Evolutionary conservation across 352 stramenopile species (phyloP).

Genomic region (Globisporangium splendens): DNA sequence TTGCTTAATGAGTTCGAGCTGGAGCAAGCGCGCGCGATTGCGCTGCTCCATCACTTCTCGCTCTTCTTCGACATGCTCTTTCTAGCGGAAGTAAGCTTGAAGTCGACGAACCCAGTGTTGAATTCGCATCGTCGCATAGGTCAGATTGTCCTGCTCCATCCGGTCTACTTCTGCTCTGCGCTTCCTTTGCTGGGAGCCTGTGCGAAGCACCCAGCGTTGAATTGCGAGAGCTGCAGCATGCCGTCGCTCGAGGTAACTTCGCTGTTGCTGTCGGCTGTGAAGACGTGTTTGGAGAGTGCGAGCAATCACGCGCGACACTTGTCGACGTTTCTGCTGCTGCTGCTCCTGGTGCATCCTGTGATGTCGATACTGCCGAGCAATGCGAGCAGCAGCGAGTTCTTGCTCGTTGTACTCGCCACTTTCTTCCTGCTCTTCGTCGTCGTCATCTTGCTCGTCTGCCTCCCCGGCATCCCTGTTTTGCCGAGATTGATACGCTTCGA

Average conservation of each 20-base stretch:
- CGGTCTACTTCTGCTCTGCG: slow-evolving; percentile 2
- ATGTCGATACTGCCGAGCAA: slow-evolving; percentile 26
- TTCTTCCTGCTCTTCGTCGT: slow-evolving; percentile 1
- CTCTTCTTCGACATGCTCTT: slow-evolving; percentile 14
- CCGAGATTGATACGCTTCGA: slow-evolving; percentile 11
- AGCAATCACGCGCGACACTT: background rate
- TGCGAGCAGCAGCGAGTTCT: slow-evolving; percentile 21
- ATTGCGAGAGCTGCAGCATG: slow-evolving; percentile 25
- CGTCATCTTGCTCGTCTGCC: background rate
- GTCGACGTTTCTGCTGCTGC: slow-evolving; percentile 3
- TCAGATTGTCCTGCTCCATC: background rate
- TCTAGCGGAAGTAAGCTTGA: slow-evolving; percentile 24
- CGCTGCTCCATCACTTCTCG: slow-evolving; percentile 3
- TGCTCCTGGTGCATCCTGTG: slow-evolving; percentile 20
- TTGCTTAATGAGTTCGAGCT: slow-evolving; percentile 9
- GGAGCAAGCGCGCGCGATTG: slow-evolving; percentile 3
- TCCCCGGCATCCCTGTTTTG: background rate
- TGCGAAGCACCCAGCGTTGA: slow-evolving; percentile 37
- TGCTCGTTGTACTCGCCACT: slow-evolving; percentile 6
- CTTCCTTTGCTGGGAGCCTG: slow-evolving; percentile 22
- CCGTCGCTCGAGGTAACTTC: slow-evolving; percentile 13
- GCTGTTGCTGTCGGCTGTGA: slow-evolving; percentile 9
- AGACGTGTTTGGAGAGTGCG: no score
- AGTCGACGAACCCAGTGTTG: slow-evolving; percentile 25
- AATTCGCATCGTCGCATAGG: slow-evolving; percentile 3